Conservation (phyloP, 1,284 basidiomycete species). For the Ceratobasidium sp. region DNA sequence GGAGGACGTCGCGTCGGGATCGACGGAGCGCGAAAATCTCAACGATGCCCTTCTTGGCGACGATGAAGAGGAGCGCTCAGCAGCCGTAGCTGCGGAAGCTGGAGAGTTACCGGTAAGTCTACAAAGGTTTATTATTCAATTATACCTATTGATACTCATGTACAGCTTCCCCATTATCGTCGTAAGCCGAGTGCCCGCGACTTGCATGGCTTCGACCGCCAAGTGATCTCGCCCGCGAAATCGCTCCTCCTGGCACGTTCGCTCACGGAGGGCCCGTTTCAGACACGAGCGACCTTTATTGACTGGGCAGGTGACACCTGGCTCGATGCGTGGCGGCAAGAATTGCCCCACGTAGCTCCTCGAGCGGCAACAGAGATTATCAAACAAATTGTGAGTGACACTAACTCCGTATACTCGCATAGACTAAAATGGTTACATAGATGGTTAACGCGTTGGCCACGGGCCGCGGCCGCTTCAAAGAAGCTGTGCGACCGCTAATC, state of each 20-base stretch:
- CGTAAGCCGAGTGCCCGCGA: constrained; percentile 17
- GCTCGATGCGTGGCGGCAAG: background rate
- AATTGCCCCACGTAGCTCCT: background rate
- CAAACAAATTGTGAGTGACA: background rate
- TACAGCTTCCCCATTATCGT: background rate
- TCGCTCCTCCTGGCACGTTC: background rate
- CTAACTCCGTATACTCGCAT: background rate
- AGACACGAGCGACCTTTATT: background rate
- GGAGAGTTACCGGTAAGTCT: background rate
- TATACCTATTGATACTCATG: constrained; percentile 5
- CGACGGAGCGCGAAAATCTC: background rate
- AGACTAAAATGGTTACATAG: background rate
- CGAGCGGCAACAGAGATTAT: background rate
- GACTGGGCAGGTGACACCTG: background rate
- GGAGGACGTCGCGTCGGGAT: background rate
- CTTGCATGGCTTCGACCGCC: background rate
- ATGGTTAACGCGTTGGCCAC: background rate
- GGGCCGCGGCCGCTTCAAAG: constrained; percentile 18
- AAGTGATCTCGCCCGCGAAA: background rate
- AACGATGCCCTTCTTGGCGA: background rate
- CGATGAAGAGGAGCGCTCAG: background rate
- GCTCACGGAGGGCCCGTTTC: background rate
- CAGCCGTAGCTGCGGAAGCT: background rate
- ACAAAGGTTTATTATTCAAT: background rate
- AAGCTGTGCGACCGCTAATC: background rate